phyloP scores from a whole-genome alignment of 2,329 filamentous ascomycete species.

The Coniochaeta sp. region DNA sequence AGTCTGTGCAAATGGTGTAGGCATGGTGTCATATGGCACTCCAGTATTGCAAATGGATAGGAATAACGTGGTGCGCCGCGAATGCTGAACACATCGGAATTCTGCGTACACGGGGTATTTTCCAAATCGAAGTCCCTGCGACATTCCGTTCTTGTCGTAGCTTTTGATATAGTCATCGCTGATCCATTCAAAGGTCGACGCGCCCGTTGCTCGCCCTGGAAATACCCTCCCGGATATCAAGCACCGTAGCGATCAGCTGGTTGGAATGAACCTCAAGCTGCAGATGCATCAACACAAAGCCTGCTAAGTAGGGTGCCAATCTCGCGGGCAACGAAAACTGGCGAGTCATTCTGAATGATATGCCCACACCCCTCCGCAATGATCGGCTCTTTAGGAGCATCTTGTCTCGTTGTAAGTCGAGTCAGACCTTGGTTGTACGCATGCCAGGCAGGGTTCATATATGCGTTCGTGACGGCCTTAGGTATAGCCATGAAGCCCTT shows the following conservation, averaged over 20 bases:
- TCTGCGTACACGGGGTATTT: too few species aligned
- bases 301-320: constrained; percentile 8
- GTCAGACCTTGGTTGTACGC: constrained; percentile 44
- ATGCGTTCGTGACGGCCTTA: constrained; percentile 34
- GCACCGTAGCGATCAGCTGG: too few species aligned
- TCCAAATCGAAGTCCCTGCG: too few species aligned
- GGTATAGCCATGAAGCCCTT: constrained; percentile 22
- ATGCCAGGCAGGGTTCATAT: constrained; percentile 46
- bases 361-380: constrained; percentile 42
- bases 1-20: background rate
- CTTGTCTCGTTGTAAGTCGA: constrained; percentile 29
- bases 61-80: background rate
- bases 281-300: background rate
- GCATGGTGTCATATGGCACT: too few species aligned
- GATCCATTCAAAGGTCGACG: too few species aligned
- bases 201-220: too few species aligned
- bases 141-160: too few species aligned
- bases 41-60: background rate
- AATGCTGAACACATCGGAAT: too few species aligned
- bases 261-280: background rate
- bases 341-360: constrained; percentile 48
- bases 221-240: too few species aligned
- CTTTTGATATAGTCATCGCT: too few species aligned
- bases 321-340: constrained; percentile 30
- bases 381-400: constrained; percentile 10